A percentile compares a stretch with the other conserved stretches of the same genome.
Evolutionary conservation across 208 protist genomes (phyloP).

Genomic region (Leishmania tropica): DNA sequence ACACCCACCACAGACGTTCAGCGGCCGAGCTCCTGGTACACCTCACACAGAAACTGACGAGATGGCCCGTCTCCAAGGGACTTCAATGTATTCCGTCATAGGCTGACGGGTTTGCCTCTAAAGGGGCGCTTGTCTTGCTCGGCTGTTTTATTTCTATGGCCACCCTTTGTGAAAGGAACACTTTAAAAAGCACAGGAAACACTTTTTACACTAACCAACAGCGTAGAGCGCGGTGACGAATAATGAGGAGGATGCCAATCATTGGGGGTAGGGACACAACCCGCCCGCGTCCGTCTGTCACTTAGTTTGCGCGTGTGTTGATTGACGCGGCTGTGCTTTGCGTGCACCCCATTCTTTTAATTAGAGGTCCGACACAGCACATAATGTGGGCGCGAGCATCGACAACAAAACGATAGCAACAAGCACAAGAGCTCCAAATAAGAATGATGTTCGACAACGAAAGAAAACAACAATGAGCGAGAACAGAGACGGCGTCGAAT

Average conservation of each 20-base stretch:
- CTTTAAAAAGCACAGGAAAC: background rate
- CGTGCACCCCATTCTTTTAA: background rate
- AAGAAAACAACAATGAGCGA: background rate
- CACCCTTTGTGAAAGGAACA: background rate
- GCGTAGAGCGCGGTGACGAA: background rate
- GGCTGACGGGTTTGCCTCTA: background rate
- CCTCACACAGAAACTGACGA: background rate
- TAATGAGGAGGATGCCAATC: background rate
- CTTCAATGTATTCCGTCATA: background rate
- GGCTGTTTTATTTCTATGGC: background rate
- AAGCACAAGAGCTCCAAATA: background rate
- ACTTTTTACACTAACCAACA: background rate
- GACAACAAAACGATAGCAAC: slow-evolving; percentile 15
- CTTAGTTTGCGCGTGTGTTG: background rate
- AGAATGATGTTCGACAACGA: background rate
- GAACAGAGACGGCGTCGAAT: background rate
- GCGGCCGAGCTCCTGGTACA: background rate
- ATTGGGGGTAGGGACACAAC: background rate
- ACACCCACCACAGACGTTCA: background rate
- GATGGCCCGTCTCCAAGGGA: background rate
- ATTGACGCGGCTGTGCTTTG: background rate
- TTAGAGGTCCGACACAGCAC: background rate
- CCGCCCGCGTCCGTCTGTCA: background rate
- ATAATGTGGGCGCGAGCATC: background rate
- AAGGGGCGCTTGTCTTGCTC: background rate